A percentile compares a stretch with the other conserved stretches of the same genome.
phyloP scores from a whole-genome alignment of 2,329 filamentous ascomycete genomes.

The Neurospora sp. region DNA sequence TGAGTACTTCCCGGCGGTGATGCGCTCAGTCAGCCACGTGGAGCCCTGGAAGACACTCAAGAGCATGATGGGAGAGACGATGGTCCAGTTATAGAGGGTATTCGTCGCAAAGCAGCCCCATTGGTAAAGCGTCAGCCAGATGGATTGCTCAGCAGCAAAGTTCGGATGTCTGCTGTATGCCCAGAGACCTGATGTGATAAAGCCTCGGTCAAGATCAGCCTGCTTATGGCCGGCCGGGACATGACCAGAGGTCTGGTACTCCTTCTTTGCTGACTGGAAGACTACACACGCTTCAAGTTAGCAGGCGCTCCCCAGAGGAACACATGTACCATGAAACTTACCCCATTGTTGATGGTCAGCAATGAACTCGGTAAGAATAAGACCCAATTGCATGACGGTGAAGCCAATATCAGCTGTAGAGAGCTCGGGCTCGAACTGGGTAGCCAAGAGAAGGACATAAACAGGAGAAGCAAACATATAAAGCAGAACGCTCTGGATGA shows the following conservation, averaged over 20 bases:
- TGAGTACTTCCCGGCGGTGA: slow-evolving; percentile 74
- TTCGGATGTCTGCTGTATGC: slow-evolving; percentile 87
- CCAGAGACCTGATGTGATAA: slow-evolving; percentile 77
- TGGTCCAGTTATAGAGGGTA: slow-evolving; percentile 69
- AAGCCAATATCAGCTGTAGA: slow-evolving; percentile 39
- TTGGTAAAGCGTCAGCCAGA: slow-evolving; percentile 83
- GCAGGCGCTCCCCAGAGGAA: neutral
- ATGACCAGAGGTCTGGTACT: slow-evolving; percentile 65
- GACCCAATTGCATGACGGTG: slow-evolving; percentile 33
- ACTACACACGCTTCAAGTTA: slow-evolving; percentile 30
- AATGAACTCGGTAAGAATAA: slow-evolving; percentile 62
- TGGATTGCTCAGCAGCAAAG: slow-evolving; percentile 81
- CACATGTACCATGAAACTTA: slow-evolving; percentile 27
- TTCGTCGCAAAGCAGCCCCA: slow-evolving; percentile 74
- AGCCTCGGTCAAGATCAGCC: slow-evolving; percentile 80
- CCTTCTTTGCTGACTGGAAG: slow-evolving; percentile 71
- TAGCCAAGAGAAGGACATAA: slow-evolving; percentile 70
- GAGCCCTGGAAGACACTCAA: slow-evolving; percentile 81
- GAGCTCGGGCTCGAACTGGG: slow-evolving; percentile 47
- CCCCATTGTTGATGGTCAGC: slow-evolving; percentile 92
- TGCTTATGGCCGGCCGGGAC: slow-evolving; percentile 55
- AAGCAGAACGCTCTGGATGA: slow-evolving; percentile 73
- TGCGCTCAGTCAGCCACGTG: slow-evolving; percentile 75
- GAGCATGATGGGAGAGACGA: slow-evolving; percentile 58
- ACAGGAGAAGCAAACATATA: slow-evolving; percentile 65